Percentiles rank a stretch among this genome's conserved stretches.
phyloP scores from a whole-genome alignment of 2,329 filamentous ascomycete genomes.

The Phialophora verrucosa region DNA sequence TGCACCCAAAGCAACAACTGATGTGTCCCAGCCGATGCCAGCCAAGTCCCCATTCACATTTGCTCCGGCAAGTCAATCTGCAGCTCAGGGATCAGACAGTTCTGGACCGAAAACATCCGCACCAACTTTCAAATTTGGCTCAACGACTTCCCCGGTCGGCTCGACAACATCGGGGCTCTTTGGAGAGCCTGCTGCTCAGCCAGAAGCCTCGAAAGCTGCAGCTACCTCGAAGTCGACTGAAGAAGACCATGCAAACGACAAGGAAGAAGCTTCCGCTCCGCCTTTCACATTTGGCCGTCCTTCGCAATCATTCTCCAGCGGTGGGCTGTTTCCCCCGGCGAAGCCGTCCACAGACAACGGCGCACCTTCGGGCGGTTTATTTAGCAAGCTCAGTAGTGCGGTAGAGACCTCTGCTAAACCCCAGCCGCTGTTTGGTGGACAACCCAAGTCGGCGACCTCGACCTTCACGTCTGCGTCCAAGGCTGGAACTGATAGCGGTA shows the following conservation, averaged over 20 bases:
- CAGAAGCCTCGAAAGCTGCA: constrained; percentile 9
- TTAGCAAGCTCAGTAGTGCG: constrained; percentile 14
- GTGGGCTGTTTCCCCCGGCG: constrained; percentile 25
- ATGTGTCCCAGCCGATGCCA: constrained; percentile 6
- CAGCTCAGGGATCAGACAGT: not conserved
- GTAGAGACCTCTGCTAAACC: constrained; percentile 8
- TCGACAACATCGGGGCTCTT: constrained; percentile 5
- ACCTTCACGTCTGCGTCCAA: constrained; percentile 1
- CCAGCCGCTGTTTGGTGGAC: constrained; percentile 19
- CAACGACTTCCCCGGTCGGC: not conserved
- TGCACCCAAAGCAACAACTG: not conserved
- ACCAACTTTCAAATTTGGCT: constrained; percentile 7
- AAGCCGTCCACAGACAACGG: constrained; percentile 14
- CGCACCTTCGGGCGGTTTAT: constrained; percentile 7
- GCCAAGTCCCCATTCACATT: constrained; percentile 26
- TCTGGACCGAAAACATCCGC: constrained; percentile 3
- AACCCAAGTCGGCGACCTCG: constrained; percentile 10
- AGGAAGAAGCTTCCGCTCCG: constrained; percentile 4
- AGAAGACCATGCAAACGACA: constrained; percentile 10
- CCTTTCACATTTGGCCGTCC: constrained; percentile 21
- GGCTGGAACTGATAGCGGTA: constrained; percentile 1
- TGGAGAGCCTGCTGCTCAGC: constrained; percentile 1
- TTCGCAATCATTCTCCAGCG: constrained; percentile 19
- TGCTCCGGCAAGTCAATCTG: constrained; percentile 8
- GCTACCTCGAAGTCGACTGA: not conserved